Evolutionary conservation across 2,329 filamentous ascomycete genomes (phyloP), one percentile per base, ranked within the genome.

Genomic region (Didymella lethalis): DNA sequence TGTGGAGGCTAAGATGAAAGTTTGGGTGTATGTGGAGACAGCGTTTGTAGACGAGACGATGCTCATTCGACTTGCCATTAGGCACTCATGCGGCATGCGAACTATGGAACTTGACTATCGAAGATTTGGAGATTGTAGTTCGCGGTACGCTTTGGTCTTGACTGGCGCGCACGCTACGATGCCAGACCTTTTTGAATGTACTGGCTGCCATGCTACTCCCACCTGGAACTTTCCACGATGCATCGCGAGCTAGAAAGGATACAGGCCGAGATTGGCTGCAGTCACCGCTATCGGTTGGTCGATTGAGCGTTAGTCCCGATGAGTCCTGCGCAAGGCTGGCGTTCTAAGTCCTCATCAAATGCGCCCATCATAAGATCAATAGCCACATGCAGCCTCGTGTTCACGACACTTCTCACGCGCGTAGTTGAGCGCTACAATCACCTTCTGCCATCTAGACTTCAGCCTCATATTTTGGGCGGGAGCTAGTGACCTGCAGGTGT

Each of bases 401-500:
- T 48, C 38, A 38, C 20, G 7, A 25, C 25, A 34, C 34, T 14
- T 20, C 16, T 32, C 36, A 26, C 45, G 20, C 29, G 28, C 26
- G 29, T 28, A 48, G 41, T 46, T 23, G 23, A 41, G 31, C 43
- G 47, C 53, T 56, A 49, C 47, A 25, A 40, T 45, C 29, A 51
- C 40, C 14, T 36, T 49, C 44, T 43, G 44, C 34, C 48, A 40
- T 63, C 59, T 61, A 61, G 62, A 57, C 58, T 53, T 43, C 48
- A 55, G 55, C 56, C 47, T 53, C 46, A 52, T 38, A 28, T 48
- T 40, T 26, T 38, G 31, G 52, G 49, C 57, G 59, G 59, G 49
- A 64, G 52, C 61, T 66, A 66, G 59, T 62, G 57, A 53, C 53
- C 41, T 62, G 59, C 64, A 62, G 60, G 48, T 45, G 48, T 49